These are phyloP conservation scores for Aspergillus spinulosporus DNA, from an alignment of 2,329 filamentous ascomycete species.

Conservation along the genomic window DNA sequence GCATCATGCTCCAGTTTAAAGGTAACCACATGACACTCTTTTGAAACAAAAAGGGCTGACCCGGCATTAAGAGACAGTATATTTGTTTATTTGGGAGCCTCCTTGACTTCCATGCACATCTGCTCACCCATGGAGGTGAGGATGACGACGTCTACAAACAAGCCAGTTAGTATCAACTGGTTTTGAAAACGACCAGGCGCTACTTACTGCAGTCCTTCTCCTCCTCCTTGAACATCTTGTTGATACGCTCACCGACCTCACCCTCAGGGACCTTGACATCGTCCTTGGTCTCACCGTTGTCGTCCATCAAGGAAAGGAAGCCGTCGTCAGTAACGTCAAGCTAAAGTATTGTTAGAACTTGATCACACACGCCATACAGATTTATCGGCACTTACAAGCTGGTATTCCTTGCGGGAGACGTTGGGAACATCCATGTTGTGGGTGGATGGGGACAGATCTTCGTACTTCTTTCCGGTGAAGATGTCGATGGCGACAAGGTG, in stretches of 20 bases:
- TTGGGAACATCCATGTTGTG: conserved; percentile 85
- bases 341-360: conserved; percentile 48
- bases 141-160: conserved; percentile 73
- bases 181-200: not conserved
- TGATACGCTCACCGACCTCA: conserved; percentile 85
- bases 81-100: conserved; percentile 60
- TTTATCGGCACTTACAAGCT: conserved; percentile 69
- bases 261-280: conserved; percentile 92
- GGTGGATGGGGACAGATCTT: conserved; percentile 98
- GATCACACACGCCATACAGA: not conserved
- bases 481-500: conserved; percentile 97
- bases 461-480: conserved; percentile 99
- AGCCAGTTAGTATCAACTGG: not conserved
- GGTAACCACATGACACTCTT: conserved; percentile 29
- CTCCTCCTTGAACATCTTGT: conserved; percentile 74
- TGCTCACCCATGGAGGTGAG: conserved; percentile 97
- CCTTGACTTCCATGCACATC: conserved; percentile 88
- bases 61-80: conserved; percentile 27
- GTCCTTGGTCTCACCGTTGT: conserved; percentile 84
- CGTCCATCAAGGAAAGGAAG: conserved; percentile 91
- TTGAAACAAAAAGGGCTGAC: conserved; percentile 33
- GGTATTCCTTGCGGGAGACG: conserved; percentile 85
- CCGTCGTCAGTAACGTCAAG: conserved; percentile 91
- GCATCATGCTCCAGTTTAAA: conserved; percentile 30
- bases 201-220: conserved; percentile 90